Base-by-base conservation (phyloP, 2,329 filamentous ascomycete genomes). In the Aspergillus fumigatus region DNA sequence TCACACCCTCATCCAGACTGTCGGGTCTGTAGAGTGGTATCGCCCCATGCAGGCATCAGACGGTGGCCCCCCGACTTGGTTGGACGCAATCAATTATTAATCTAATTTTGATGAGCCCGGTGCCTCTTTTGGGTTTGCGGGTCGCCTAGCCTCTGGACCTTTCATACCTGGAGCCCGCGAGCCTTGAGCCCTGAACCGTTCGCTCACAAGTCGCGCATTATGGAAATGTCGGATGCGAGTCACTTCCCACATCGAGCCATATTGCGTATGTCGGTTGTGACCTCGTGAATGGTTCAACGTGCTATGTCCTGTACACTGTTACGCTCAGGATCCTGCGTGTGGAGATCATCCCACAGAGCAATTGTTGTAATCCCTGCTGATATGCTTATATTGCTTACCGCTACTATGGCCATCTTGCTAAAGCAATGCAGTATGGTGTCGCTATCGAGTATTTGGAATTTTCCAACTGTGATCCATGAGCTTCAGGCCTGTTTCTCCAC, bases 1-100 rank as follows among this genome's bases (percentile, higher is more conserved):
- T 65, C 58, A 66, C 64, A 62, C 58, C 48, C 56, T 65, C 61
- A 56, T 27, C 64, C 64, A 66, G 59, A 66, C 55, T 65, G 62
- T 65, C 64, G 64, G 64, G 62, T 59, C 64, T 57, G 54, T 57
- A 57, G 48, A 48, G 60, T 58, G 51, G 59, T 61, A 59, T 62
- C 58, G 49, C 48, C 35, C 40, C 54, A 51, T 56, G 62, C 54
- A 55, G 53, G 57, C 56, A 52, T 59, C 57, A 52, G 51, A 29
- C 58, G 57, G 54, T 60, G 54, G 53, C 8, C 14, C 14, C 32
- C 5, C 5, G 2, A 6, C 14, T 17, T 6, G n/a, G 19, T 23
- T 45, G 19, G 41, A 45, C 19, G 43, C 43, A 47, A 47, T 47
- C 43, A 47, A 47, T 23, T 17, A 47, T 47, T 23, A 43, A 43